A percentile compares a stretch with the other conserved stretches of the same genome.
These are phyloP conservation scores for Epichloe hybrida DNA, from an alignment of 2,329 filamentous ascomycete species.

Conservation along the genomic window DNA sequence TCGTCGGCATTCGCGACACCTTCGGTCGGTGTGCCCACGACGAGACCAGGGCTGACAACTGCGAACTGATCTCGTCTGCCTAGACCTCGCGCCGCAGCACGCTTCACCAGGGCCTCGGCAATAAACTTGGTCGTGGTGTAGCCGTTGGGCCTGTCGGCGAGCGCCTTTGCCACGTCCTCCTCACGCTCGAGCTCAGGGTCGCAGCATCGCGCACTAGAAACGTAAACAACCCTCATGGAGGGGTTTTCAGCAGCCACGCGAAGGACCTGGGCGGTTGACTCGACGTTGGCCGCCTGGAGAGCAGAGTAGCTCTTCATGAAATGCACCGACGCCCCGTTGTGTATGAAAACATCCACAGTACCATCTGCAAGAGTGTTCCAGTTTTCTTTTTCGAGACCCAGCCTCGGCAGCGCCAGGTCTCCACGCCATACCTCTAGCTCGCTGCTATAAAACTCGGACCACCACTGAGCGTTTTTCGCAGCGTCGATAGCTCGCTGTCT, in stretches of 20 bases:
- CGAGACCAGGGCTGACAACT: conserved; percentile 4
- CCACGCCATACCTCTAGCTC: conserved; percentile 4
- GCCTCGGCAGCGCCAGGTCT: neutral
- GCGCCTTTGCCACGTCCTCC: conserved; percentile 1
- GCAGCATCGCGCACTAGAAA: neutral
- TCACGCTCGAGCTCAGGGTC: neutral
- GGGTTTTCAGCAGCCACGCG: neutral
- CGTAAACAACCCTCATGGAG: conserved; percentile 1
- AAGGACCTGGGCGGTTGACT: conserved; percentile 3
- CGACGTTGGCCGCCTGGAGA: conserved; percentile 5
- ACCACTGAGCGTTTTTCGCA: conserved; percentile 1
- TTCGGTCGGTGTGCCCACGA: conserved; percentile 11
- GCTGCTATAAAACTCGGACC: neutral
- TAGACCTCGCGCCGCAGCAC: conserved; percentile 8
- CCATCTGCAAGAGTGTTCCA: neutral
- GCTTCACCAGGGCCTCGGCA: conserved; percentile 8
- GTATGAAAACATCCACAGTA: conserved; percentile 3
- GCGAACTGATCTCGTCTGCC: neutral
- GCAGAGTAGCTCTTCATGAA: conserved; percentile 3
- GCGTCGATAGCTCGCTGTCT: conserved; percentile 1
- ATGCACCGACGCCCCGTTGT: conserved; percentile 5
- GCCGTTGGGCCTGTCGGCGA: conserved; percentile 1
- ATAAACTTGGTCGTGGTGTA: conserved; percentile 13
- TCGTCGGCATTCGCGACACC: conserved; percentile 11
- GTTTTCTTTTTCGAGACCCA: neutral